Percentiles rank a stretch among this genome's conserved stretches.
Conservation (phyloP, 2,329 filamentous ascomycete genomes). For the Ophiocordyceps robertsii region DNA sequence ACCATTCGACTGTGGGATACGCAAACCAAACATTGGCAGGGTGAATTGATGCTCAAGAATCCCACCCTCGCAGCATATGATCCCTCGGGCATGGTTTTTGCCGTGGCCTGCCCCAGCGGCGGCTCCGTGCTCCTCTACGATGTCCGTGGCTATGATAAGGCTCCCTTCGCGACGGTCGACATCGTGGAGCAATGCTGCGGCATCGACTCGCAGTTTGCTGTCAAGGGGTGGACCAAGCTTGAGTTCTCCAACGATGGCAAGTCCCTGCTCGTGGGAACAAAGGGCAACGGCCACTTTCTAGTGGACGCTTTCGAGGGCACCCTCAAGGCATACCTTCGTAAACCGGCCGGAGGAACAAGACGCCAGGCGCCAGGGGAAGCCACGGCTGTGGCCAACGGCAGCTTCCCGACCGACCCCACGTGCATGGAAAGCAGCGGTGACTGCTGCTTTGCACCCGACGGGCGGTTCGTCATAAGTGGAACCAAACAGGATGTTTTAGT, state of each 20-base stretch:
- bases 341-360: slow-evolving; percentile 37
- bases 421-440: slow-evolving; percentile 54
- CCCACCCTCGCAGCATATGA: slow-evolving; percentile 83
- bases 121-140: slow-evolving; percentile 83
- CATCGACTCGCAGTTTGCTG: slow-evolving; percentile 41
- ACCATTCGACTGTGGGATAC: slow-evolving; percentile 88
- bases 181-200: slow-evolving; percentile 43
- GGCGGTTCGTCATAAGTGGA: slow-evolving; percentile 78
- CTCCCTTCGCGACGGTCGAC: slow-evolving; percentile 79
- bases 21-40: slow-evolving; percentile 64
- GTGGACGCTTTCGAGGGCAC: slow-evolving; percentile 85
- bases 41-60: slow-evolving; percentile 64
- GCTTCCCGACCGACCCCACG: slow-evolving; percentile 19
- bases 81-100: slow-evolving; percentile 83
- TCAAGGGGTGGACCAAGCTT: slow-evolving; percentile 73
- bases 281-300: slow-evolving; percentile 73
- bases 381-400: slow-evolving; percentile 8
- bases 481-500: slow-evolving; percentile 60
- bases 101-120: slow-evolving; percentile 69
- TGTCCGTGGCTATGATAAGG: slow-evolving; percentile 82
- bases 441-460: slow-evolving; percentile 80
- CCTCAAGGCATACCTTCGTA: slow-evolving; percentile 60
- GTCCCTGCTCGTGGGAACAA: slow-evolving; percentile 69
- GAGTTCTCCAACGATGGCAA: slow-evolving; percentile 97
- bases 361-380: slow-evolving; percentile 41